Base-by-base conservation (phyloP, 1,284 basidiomycete species). In the Anthracocystis walkeri region DNA sequence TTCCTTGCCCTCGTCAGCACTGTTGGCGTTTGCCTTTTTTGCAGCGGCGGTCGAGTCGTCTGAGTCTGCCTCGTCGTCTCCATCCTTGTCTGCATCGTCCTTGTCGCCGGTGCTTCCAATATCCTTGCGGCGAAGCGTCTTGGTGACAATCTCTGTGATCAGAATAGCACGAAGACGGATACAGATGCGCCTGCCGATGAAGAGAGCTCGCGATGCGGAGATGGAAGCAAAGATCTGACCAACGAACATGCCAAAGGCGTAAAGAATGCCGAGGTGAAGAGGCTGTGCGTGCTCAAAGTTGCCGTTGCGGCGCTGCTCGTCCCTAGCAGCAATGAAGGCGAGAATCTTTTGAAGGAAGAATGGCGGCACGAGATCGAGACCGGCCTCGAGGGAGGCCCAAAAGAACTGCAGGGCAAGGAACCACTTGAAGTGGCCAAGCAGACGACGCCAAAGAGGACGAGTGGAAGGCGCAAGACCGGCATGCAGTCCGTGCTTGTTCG, bases 111-210 rank as follows among this genome's bases (percentile, higher is more conserved):
- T 71, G 31, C 75, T 70, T 14, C 77, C 67, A 40, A 85, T 82
- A 70, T 89, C 88, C 59, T 87, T 85, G 21, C 88, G 78, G 14
- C 88, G 85, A 0, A 89, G 85, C 0, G 88, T 87, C 80, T 89
- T 89, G 54, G 87, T 87, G 69, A 89, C 88, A 29, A 89, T 87
- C 64, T 89, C 88, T 42, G 87, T 83, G 67, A 89, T 86, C 58
- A 89, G 86, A 65, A 89, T 86, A 1, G 88, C 86, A 31, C 84
- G 73, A 6, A 82, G 65, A 45, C 77, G 72, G 42, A 81, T 86
- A 58, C 87, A 88, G 23, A 87, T 83, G 51, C 87, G 82, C 16
- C 88, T 83, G 16, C 89, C 89, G 31, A 87, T 83, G 79, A 86
- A 86, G 4, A 89, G 84, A 0, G 84, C 82, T 66, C 87, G 87